Percentiles rank a stretch among this genome's conserved stretches.
Evolutionary conservation across 192 early-diverging fungal species (phyloP).

Genomic region (Diversispora epigaea): DNA sequence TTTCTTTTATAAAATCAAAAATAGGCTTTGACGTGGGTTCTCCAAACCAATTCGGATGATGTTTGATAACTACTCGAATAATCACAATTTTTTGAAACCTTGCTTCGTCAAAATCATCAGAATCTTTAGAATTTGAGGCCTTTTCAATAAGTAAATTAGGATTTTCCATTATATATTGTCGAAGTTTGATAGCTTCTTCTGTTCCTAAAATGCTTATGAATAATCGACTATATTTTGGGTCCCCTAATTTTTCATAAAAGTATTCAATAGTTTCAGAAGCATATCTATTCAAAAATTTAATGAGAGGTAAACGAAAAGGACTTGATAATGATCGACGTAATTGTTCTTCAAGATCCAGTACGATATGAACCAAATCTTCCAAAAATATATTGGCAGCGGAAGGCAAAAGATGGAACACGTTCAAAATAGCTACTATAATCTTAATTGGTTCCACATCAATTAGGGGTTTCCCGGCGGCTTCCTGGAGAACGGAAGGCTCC

Average conservation of each 20-base stretch:
- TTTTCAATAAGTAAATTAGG: conserved; percentile 54
- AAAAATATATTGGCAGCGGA: conserved; percentile 88
- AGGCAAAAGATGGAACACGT: conserved; percentile 92
- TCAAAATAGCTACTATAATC: conserved; percentile 91
- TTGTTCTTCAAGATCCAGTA: conserved; percentile 82
- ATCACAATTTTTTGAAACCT: conserved; percentile 63
- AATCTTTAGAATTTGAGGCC: conserved; percentile 37
- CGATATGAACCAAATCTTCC: conserved; percentile 84
- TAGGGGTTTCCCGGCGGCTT: conserved; percentile 78
- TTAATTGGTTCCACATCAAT: conserved; percentile 90
- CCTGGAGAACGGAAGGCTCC: conserved; percentile 78
- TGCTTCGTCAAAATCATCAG: conserved; percentile 37
- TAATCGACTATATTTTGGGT: conserved; percentile 58
- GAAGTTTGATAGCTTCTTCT: conserved; percentile 56
- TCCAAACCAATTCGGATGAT: conserved; percentile 54
- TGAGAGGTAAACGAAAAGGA: conserved; percentile 88
- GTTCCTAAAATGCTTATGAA: conserved; percentile 62
- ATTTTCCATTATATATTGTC: conserved; percentile 64
- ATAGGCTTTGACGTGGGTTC: conserved; percentile 33
- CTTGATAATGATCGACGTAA: conserved; percentile 83
- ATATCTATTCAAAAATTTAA: conserved; percentile 91
- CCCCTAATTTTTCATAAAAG: conserved; percentile 73
- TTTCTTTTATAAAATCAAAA: conserved; percentile 52
- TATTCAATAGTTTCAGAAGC: conserved; percentile 79
- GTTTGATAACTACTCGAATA: conserved; percentile 54